Evolutionary conservation across 2,329 filamentous ascomycete species (phyloP).

Genomic region (Phialocephala subalpina): DNA sequence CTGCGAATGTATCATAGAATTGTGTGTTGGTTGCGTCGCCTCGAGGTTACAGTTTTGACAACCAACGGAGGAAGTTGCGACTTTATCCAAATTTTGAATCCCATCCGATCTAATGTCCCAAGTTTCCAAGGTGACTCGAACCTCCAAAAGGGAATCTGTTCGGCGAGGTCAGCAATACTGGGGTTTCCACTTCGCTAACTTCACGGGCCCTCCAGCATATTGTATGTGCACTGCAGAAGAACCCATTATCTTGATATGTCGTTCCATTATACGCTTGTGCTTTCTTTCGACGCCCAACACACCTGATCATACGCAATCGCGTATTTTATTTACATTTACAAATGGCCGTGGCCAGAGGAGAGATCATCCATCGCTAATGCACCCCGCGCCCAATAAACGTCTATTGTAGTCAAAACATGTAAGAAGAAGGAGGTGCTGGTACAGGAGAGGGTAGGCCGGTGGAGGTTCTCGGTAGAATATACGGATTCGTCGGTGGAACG

Average conservation of each 20-base stretch:
- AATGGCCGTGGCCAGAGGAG: constrained; percentile 42
- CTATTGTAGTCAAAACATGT: constrained; percentile 43
- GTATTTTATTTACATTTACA: constrained; percentile 45
- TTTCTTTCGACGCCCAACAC: constrained; percentile 34
- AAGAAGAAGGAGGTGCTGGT: constrained; percentile 38
- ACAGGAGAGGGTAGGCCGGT: constrained; percentile 37
- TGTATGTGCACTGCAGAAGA: neutral
- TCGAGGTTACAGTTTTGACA: neutral
- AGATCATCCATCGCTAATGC: constrained; percentile 47
- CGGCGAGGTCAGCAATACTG: neutral
- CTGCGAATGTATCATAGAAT: neutral
- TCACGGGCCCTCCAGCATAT: neutral
- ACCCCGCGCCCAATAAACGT: constrained; percentile 41
- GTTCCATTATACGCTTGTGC: constrained; percentile 34
- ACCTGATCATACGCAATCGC: constrained; percentile 28
- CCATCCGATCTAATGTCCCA: neutral
- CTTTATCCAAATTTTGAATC: neutral
- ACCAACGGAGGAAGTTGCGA: neutral
- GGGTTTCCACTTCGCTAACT: neutral
- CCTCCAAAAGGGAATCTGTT: neutral
- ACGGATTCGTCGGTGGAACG: constrained; percentile 16
- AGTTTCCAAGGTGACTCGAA: neutral
- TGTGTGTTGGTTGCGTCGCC: neutral
- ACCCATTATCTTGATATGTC: neutral
- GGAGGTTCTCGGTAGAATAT: constrained; percentile 13